These are phyloP conservation scores for Sinapis alba DNA, from an alignment of 441 rosid genomes.

Conservation along the genomic window DNA sequence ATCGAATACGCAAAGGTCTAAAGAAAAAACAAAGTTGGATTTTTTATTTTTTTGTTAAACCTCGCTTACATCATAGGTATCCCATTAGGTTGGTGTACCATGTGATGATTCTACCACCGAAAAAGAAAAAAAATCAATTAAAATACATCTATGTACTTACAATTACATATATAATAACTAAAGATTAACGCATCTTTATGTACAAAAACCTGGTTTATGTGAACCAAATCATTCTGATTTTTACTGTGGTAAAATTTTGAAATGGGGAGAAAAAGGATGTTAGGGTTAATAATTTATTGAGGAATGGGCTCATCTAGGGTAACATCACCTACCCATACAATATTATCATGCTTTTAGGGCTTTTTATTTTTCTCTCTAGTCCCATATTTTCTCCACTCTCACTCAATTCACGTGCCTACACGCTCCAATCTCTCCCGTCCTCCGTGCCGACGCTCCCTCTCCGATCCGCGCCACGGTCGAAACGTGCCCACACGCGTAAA, in stretches of 20 bases:
- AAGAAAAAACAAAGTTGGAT: not conserved
- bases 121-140: not conserved
- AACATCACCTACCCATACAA: conserved; percentile 45
- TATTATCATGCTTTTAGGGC: conserved; percentile 43
- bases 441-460: conserved; percentile 38
- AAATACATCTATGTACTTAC: not conserved
- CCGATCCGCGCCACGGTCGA: conserved; percentile 17
- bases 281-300: conserved; percentile 39
- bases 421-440: conserved; percentile 31
- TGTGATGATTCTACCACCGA: conserved; percentile 29
- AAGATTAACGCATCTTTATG: not conserved
- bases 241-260: conserved; percentile 25
- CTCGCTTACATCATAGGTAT: conserved; percentile 35
- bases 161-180: too few relatives aligned
- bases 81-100: not conserved
- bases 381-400: conserved; percentile 20
- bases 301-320: conserved; percentile 45
- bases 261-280: not conserved
- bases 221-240: not conserved
- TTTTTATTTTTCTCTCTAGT: conserved; percentile 18
- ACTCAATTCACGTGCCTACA: not conserved
- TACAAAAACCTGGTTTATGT: not conserved
- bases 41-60: conserved; percentile 5
- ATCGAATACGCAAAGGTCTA: not conserved
- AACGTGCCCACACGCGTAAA: conserved; percentile 36